phyloP scores from a whole-genome alignment of 345 rosid species.

The Rhodomyrtus tomentosa region DNA sequence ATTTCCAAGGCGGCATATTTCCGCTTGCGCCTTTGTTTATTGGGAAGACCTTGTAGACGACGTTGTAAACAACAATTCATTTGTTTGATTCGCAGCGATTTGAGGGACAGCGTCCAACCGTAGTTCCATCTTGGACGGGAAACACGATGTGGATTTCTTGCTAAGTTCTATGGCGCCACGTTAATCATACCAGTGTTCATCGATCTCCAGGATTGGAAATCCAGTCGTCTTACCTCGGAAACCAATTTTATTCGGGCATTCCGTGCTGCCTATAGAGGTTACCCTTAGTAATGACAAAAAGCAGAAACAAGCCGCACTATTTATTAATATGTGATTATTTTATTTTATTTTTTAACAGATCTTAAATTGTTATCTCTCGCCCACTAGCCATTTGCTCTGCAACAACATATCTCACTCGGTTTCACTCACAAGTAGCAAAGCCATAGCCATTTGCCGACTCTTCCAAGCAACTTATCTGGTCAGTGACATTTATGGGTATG shows the following conservation, averaged over 20 bases:
- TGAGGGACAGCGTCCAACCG: not conserved
- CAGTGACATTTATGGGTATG: not conserved
- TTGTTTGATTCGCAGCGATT: not conserved
- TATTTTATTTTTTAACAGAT: not conserved
- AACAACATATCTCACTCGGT: not conserved
- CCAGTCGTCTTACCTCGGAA: not conserved
- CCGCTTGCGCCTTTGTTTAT: not conserved
- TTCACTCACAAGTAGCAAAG: not conserved
- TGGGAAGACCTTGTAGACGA: not conserved
- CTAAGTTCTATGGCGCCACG: not conserved
- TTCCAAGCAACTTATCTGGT: too few relatives aligned
- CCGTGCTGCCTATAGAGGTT: not conserved
- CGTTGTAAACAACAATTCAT: not conserved
- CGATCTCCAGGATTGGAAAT: not conserved
- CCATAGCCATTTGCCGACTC: too few relatives aligned
- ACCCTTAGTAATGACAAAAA: not conserved
- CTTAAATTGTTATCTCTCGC: not conserved
- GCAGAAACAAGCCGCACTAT: not conserved
- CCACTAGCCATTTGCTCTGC: not conserved
- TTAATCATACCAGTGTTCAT: not conserved
- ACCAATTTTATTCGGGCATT: not conserved
- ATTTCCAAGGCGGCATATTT: not conserved
- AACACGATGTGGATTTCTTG: not conserved
- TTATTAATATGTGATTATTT: not conserved
- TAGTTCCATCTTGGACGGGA: not conserved